phyloP scores from a whole-genome alignment of 2,329 filamentous ascomycete genomes.

The Helotiales sp. region DNA sequence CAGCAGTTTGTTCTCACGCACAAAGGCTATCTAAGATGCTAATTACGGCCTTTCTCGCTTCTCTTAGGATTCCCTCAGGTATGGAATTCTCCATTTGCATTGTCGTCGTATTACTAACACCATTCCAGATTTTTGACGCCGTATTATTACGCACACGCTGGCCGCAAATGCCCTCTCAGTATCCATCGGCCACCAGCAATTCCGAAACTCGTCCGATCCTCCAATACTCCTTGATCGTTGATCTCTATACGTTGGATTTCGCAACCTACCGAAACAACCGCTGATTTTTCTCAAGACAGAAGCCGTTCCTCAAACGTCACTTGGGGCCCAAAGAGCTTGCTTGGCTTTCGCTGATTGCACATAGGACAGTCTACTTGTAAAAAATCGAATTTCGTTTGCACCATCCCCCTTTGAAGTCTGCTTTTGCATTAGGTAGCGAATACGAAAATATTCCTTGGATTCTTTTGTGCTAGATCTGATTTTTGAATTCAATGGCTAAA shows the following conservation, averaged over 20 bases:
- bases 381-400: conserved; percentile 1
- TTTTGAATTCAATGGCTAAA: background rate
- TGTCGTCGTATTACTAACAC: background rate
- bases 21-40: conserved; percentile 70
- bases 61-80: conserved; percentile 32
- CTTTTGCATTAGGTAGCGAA: background rate
- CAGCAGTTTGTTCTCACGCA: conserved; percentile 91
- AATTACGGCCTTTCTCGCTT: conserved; percentile 27
- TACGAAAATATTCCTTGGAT: background rate
- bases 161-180: too few relatives aligned
- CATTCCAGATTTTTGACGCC: too few relatives aligned
- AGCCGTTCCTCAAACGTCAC: conserved; percentile 16
- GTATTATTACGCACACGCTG: too few relatives aligned
- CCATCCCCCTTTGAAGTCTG: background rate
- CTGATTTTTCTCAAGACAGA: conserved; percentile 33
- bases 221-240: too few relatives aligned
- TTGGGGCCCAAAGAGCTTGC: conserved; percentile 13
- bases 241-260: background rate
- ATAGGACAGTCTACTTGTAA: conserved; percentile 15
- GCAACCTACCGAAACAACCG: conserved; percentile 23
- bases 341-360: conserved; percentile 30
- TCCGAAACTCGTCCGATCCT: too few relatives aligned
- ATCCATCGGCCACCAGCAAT: too few relatives aligned
- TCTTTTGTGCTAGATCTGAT: background rate
- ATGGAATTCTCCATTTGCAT: background rate